Percentiles rank a stretch among this genome's conserved stretches.
These are phyloP conservation scores for Talaromyces trachyspermus DNA, from an alignment of 495 filamentous ascomycete genomes.

Conservation along the genomic window DNA sequence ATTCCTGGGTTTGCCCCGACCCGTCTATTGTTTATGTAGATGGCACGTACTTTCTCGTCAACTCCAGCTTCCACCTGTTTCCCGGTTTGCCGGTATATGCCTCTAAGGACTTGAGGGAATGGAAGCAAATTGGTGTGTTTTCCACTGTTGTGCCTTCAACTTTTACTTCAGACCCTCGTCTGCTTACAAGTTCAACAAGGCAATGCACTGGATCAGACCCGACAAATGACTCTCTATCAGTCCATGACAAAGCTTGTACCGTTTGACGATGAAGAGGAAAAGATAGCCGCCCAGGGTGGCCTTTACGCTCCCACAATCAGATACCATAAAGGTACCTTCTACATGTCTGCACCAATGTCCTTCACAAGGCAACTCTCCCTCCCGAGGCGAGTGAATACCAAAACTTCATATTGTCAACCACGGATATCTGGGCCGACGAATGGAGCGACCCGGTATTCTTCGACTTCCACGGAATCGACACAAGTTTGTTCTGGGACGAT, in stretches of 20 bases:
- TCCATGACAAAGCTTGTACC: constrained; percentile 8
- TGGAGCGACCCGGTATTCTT: constrained; percentile 27
- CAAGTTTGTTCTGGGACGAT: constrained; percentile 19
- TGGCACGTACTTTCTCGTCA: constrained; percentile 25
- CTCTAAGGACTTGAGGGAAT: constrained; percentile 23
- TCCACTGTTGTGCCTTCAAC: neutral
- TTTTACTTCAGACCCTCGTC: neutral
- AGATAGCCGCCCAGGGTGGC: constrained; percentile 9
- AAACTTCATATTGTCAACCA: constrained; percentile 23
- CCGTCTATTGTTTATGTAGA: constrained; percentile 18
- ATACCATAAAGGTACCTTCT: constrained; percentile 26
- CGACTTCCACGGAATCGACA: constrained; percentile 24
- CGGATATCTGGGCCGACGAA: constrained; percentile 13
- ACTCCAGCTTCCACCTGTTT: constrained; percentile 30
- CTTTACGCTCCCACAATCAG: constrained; percentile 21
- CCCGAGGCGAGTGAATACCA: neutral
- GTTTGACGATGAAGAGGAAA: constrained; percentile 8
- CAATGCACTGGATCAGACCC: constrained; percentile 14
- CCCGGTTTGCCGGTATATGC: constrained; percentile 33
- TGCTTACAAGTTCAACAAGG: too few species aligned
- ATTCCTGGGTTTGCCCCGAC: constrained; percentile 23
- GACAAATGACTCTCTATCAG: constrained; percentile 10
- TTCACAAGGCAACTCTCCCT: constrained; percentile 4
- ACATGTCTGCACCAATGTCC: constrained; percentile 31
- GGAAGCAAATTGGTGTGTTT: constrained; percentile 19